Percentiles rank a stretch among this genome's conserved stretches.
Evolutionary conservation across 140 eudicot genomes (phyloP).

Genomic region (Stevia rebaudiana): DNA sequence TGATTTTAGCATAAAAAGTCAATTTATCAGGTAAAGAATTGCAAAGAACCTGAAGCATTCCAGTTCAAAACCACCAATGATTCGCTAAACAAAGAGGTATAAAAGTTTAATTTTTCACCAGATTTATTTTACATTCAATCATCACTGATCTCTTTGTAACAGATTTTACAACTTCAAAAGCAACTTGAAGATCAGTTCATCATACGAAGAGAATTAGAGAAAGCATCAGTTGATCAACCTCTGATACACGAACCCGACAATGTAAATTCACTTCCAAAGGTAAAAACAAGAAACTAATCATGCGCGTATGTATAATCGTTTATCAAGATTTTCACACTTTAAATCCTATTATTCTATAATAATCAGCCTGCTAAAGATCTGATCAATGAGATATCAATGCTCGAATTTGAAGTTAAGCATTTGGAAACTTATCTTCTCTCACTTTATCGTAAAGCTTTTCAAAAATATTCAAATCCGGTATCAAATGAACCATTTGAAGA

Average conservation of each 20-base stretch:
- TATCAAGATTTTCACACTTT: conserved; percentile 3
- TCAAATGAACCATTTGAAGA: conserved; percentile 32
- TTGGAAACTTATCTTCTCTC: conserved; percentile 71
- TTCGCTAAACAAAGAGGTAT: conserved; percentile 59
- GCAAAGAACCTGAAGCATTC: conserved; percentile 30
- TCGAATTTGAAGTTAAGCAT: conserved; percentile 67
- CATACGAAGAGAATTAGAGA: conserved; percentile 45
- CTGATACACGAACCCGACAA: conserved; percentile 26
- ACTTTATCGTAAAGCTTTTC: conserved; percentile 51
- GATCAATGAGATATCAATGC: conserved; percentile 60
- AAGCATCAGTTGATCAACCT: conserved; percentile 32
- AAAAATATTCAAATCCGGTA: conserved; percentile 21
- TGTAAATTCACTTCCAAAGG: conserved; percentile 40
- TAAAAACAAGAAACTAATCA: not conserved
- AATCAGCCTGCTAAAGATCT: conserved; percentile 72
- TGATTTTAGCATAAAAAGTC: conserved; percentile 14
- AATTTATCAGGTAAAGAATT: conserved; percentile 31
- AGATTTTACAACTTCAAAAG: conserved; percentile 64
- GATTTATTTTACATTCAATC: not conserved
- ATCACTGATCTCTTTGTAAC: conserved; percentile 2
- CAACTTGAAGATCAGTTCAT: conserved; percentile 51
- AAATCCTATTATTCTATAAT: not conserved
- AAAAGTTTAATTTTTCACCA: not conserved
- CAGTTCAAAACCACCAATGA: conserved; percentile 34
- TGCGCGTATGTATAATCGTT: conserved; percentile 1